Evolutionary conservation across 2,329 filamentous ascomycete genomes (phyloP), one percentile per base, ranked within the genome.

Genomic region (Fusarium zealandicum): DNA sequence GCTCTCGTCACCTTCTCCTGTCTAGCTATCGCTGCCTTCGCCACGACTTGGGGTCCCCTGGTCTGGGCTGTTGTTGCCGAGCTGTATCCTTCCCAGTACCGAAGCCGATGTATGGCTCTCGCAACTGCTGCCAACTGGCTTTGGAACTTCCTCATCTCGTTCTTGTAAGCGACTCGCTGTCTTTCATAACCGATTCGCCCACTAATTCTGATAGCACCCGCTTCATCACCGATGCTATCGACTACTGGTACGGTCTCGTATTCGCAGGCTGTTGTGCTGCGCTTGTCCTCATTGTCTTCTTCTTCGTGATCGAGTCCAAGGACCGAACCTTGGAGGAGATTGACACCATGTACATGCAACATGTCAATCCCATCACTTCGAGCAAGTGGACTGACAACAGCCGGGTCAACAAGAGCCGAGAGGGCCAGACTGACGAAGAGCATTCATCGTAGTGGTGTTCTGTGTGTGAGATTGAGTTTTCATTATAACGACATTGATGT

Each of bases 241-340:
- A 86, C 69, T 90, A 88, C 74, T 79, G 80, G 5, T 90, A 89
- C 69, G 88, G 88, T 27, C 84, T 90, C 53, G 83, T 91, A 32
- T 90, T 90, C 69, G 88, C 86, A 0, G 85, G 81, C 5, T 90
- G 86, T 71, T 86, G 86, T 68, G 82, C 84, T 51, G 79, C 80
- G 9, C 84, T 86, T 16, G 80, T 86, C 5, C 65, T 83, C 14
- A 79, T 90, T 42, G 87, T 91, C 53, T 92, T 87, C 78, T 89
- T 91, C 78, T 90, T 90, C 73, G 80, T 92, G 59, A 87, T 87
- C 66, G 89, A 92, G 75, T 87, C 82, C 57, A 87, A 89, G 73
- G 87, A 87, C 65, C 82, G 88, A 27, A 85, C 83, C 2, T 80
- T 92, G 14, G 89, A 92, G 75, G 88, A 92, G 72, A 87, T 92